Evolutionary conservation across 2,329 filamentous ascomycete species (phyloP).

Genomic region (Fusarium sp.): DNA sequence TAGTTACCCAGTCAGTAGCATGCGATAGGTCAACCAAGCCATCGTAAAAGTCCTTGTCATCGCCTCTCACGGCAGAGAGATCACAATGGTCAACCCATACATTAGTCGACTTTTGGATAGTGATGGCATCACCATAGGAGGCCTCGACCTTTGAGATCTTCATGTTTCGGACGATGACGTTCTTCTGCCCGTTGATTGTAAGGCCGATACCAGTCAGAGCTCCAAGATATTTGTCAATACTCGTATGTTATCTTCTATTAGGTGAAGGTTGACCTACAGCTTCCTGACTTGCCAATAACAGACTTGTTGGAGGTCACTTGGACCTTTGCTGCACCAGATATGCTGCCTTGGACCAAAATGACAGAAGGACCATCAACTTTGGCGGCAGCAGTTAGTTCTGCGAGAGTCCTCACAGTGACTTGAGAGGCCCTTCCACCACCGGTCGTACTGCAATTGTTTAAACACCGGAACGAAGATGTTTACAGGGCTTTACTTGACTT

Average conservation of each 20-base stretch:
- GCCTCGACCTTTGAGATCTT: slow-evolving; percentile 63
- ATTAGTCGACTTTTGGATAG: slow-evolving; percentile 61
- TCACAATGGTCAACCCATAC: slow-evolving; percentile 64
- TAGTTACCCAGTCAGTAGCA: slow-evolving; percentile 59
- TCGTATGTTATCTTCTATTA: accelerated
- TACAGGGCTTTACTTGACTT: background rate
- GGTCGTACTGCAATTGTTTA: slow-evolving; percentile 19
- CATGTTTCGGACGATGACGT: slow-evolving; percentile 71
- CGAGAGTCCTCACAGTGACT: slow-evolving; percentile 36
- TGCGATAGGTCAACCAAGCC: slow-evolving; percentile 61
- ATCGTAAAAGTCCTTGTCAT: slow-evolving; percentile 60
- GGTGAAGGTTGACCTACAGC: slow-evolving; percentile 9
- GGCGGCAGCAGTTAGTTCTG: slow-evolving; percentile 33
- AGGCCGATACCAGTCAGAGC: slow-evolving; percentile 40
- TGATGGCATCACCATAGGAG: slow-evolving; percentile 64
- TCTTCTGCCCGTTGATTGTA: slow-evolving; percentile 49
- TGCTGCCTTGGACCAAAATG: slow-evolving; percentile 40
- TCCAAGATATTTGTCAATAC: accelerated
- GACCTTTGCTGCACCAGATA: slow-evolving; percentile 44
- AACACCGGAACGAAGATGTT: too few relatives aligned
- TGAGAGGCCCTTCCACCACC: slow-evolving; percentile 33
- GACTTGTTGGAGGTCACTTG: slow-evolving; percentile 44
- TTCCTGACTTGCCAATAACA: slow-evolving; percentile 42
- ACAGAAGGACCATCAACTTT: slow-evolving; percentile 24
- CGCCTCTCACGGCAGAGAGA: slow-evolving; percentile 54